Evolutionary conservation across 2,329 filamentous ascomycete species (phyloP), one percentile per base, ranked within the genome.

Genomic region (Diplodia seriata): DNA sequence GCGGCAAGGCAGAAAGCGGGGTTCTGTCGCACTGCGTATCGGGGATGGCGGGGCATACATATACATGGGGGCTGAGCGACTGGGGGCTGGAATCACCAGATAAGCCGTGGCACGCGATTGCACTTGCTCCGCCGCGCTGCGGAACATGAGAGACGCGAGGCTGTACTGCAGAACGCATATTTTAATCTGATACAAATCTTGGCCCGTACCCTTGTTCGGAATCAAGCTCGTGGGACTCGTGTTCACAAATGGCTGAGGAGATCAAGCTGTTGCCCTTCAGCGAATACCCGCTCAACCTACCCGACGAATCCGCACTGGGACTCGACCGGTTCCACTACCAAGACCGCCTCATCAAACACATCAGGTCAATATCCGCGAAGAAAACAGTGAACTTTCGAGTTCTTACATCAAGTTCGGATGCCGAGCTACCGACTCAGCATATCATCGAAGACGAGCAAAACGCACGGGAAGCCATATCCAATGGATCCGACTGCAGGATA

Each of bases 1-100:
- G 23, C 56, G 23, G 55, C 56, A 47, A 59, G 56, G 56, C 56
- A 59, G 56, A 59, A 59, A 59, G 56, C 56, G 56, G 56, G 56
- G 56, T 59, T 31, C 20, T 5, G 36, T 29, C 23, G 31, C 38
- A n/a, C 43, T 9, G 56, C 23, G 4, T 15, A 6, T 59, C 38
- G 56, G 14, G 36, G n/a, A 47, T 43, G 20, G n/a, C 54, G 26
- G 20, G 23, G 55, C 36, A 33, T 33, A 18, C 38, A 12, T 47
- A 31, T 47, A 8, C 15, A n/a, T 49, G 36, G 56, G 54, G 54
- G 54, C 54, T 56, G n/a, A 56, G 54, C 54, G 33, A 59, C 38
- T 20, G 8, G 9, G n/a, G 56, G 8, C 20, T 23, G 18, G 20
- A 36, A 31, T 18, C 20, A 47, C 20, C n/a, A 43, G 53, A 55